Percentiles rank a stretch among this genome's conserved stretches.
phyloP scores from a whole-genome alignment of 1,284 basidiomycete genomes.

The Naganishia albida region DNA sequence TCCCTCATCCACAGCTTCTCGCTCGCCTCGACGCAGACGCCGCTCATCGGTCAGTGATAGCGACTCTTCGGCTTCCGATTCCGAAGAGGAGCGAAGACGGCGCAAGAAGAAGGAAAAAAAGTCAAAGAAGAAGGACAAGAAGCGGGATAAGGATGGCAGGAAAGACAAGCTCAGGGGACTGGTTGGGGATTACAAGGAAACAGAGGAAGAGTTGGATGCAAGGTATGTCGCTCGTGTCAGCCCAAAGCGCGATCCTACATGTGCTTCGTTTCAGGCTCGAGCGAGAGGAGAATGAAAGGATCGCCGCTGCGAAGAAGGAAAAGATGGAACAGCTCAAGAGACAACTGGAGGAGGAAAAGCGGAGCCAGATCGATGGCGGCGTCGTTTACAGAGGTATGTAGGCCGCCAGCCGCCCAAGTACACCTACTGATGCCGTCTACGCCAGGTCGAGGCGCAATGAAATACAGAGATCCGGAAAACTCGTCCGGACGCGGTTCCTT shows the following conservation, averaged over 20 bases:
- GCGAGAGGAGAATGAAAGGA: slow-evolving; percentile 51
- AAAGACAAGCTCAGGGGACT: slow-evolving; percentile 33
- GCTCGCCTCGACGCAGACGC: slow-evolving; percentile 20
- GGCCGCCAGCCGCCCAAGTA: too few relatives aligned
- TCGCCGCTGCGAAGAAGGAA: slow-evolving; percentile 43
- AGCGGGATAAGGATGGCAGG: slow-evolving; percentile 32
- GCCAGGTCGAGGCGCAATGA: slow-evolving; percentile 52
- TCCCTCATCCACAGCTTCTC: slow-evolving; percentile 17
- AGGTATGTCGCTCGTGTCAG: slow-evolving; percentile 34
- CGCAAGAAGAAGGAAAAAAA: slow-evolving; percentile 30
- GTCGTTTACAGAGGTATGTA: slow-evolving; percentile 51
- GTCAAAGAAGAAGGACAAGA: slow-evolving; percentile 27
- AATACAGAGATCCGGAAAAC: slow-evolving; percentile 51
- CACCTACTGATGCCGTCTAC: not conserved
- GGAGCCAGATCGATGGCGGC: slow-evolving; percentile 41
- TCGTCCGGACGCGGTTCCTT: slow-evolving; percentile 5
- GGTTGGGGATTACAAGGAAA: slow-evolving; percentile 41
- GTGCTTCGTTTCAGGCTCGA: slow-evolving; percentile 41
- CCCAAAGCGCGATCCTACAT: not conserved
- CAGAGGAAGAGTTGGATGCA: slow-evolving; percentile 52
- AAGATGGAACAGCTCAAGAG: slow-evolving; percentile 44
- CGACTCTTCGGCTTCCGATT: slow-evolving; percentile 20
- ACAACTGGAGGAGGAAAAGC: slow-evolving; percentile 42
- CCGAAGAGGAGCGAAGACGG: slow-evolving; percentile 28
- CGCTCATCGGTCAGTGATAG: slow-evolving; percentile 18